phyloP scores from a whole-genome alignment of 345 rosid genomes.

The Brassica rapa region DNA sequence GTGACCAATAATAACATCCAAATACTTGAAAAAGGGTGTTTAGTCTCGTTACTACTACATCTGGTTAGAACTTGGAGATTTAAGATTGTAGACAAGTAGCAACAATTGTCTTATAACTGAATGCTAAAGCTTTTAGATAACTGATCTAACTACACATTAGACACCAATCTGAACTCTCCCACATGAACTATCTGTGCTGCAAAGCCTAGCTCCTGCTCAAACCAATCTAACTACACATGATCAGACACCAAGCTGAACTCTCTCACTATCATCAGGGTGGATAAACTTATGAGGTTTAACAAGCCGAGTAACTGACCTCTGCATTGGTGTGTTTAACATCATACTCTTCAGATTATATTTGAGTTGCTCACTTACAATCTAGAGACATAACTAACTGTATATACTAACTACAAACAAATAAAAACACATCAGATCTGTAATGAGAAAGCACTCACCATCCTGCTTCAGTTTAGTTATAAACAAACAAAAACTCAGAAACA shows the following conservation, averaged over 20 bases:
- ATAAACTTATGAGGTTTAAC: slow-evolving; percentile 82
- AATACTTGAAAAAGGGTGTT: neutral
- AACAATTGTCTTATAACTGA: slow-evolving; percentile 36
- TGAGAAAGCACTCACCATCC: too few species aligned
- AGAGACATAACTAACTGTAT: too few species aligned
- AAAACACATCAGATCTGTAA: too few species aligned
- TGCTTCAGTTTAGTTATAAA: too few species aligned
- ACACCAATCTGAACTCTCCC: too few species aligned
- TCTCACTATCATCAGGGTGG: slow-evolving; percentile 87
- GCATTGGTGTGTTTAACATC: too few species aligned
- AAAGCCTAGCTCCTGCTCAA: neutral
- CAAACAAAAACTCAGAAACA: slow-evolving; percentile 43
- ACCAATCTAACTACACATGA: neutral
- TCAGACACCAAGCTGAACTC: slow-evolving; percentile 69
- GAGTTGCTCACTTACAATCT: too few species aligned
- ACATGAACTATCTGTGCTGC: neutral
- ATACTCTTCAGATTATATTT: too few species aligned
- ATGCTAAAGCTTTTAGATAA: slow-evolving; percentile 50
- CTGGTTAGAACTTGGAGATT: neutral
- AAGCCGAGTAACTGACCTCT: slow-evolving; percentile 66
- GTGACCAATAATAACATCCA: neutral
- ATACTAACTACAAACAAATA: too few species aligned
- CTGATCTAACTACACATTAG: too few species aligned
- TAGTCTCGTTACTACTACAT: neutral
- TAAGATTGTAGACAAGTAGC: neutral